Base-by-base conservation (phyloP, 768 basidiomycete genomes). In the Suillus subluteus region DNA sequence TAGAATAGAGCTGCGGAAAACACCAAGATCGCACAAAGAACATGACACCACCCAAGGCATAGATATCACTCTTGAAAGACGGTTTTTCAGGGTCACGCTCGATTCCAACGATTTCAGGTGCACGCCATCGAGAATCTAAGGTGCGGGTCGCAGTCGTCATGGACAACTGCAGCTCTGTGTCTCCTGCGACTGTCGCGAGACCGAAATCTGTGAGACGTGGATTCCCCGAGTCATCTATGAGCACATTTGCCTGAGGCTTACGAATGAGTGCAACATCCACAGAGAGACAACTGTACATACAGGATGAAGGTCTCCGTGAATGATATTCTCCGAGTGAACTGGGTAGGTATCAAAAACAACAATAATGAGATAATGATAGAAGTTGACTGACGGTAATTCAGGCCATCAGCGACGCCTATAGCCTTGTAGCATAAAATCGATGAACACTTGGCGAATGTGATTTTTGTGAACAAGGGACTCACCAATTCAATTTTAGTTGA, bases 181-280 rank as follows among this genome's bases (percentile, higher is more conserved):
- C 79, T 21, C 72, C 73, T 21, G 77, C 72, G 56, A 83, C 76
- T 40, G 70, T 80, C 21, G 82, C 82, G 9, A 83, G 70, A 1
- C 84, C 84, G 50, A 85, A 85, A 62, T 83, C 84, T 38, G 78
- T 76, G 13, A 85, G 69, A 9, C 78, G 74, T 0, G 79, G 82
- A 30, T 74, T 78, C 30, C 77, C 68, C 8, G 67, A 54, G 11
- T 21, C 44, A 2, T 65, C 66, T 1, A 73, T n/a, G 4, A 73
- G 64, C 1, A 73, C 66, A 4, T 75, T 72, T 2, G 64, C 71
- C 72, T 74, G 6, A 37, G 16, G 5, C n/a, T 12, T 16, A 8
- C 3, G 12, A 54, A 40, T 15, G 6, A 37, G 15, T 7, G 2
- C 9, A 3, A 37, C 9, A 41, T 48, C 2, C 3, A 3, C 23